Evolutionary conservation across 1,284 basidiomycete species (phyloP), one percentile per base, ranked within the genome.

Genomic region (Moesziomyces globuligerus): DNA sequence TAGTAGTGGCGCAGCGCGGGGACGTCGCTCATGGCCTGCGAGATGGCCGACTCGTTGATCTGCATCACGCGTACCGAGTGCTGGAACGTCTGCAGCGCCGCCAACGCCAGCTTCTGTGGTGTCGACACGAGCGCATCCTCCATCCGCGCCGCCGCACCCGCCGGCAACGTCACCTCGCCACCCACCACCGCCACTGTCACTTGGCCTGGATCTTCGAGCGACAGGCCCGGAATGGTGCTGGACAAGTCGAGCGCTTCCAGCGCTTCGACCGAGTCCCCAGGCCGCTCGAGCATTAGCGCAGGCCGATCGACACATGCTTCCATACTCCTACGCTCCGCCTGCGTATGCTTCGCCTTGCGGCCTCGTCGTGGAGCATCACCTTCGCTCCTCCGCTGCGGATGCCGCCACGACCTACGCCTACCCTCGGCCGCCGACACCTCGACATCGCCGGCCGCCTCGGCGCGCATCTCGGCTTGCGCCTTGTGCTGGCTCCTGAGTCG

Each of bases 1-100:
- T 70, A 70, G 53, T 70, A 70, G 51, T 64, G 40, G 13, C 67
- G 60, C 6, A 70, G 50, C 0, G 67, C 67, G 5, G 67, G 67
- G 4, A 70, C 32, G 28, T 65, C 60, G 25, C 32, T 48, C 60
- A 70, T 64, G 24, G 60, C 56, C 53, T 59, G 48, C 13, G 48
- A 45, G 38, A 65, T 65, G 25, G 39, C 18, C 2, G 44, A 21
- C 1, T 65, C 67, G 60, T 70, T 18, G 6, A 70, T 45, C 15
- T 46, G 55, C 8, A 70, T 34, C 8, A 70, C 34, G 23, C 39
- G 48, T 1, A 56, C 52, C 6, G 60, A 59, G 28, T 70, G 56
- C 39, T 70, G 67, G 23, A 64, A 70, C 18, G 67, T 60, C 24
- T 59, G 55, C 18, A 70, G 43, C 1, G 67, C 67, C 13, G 67